Base-by-base conservation (phyloP, 192 early-diverging fungal species). In the Phlyctochytrium bullatum region DNA sequence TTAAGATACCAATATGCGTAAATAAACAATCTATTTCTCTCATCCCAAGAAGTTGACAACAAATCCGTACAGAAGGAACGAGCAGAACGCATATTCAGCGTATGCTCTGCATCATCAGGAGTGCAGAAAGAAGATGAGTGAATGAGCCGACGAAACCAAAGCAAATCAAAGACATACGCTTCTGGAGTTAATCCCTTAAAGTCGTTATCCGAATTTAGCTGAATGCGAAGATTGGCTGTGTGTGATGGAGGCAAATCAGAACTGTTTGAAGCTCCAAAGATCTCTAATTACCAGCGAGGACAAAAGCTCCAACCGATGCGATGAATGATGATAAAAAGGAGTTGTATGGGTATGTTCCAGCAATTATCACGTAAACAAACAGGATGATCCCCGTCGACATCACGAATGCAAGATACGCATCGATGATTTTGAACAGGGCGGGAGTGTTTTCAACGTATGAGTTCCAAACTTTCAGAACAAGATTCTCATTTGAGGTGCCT, bases 301-400 rank as follows among this genome's bases (percentile, higher is more conserved):
- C 91, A 80, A 99, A 99, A 59, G 85, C 82, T 25, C 93, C 96
- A 27, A 97, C 93, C 6, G 90, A 90, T 10, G 90, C 89, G 60
- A 90, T 91, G 79, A 99, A 99, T 30, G 94, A 93, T 12, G 95
- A 89, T 71, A 99, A 74, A 76, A 99, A 98, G 31, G 95, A 91
- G 79, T 98, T 98, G 83, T 96, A 98, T 24, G 97, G 97, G 74
- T 88, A 97, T n/a, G 89, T 93, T 53, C 96, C 95, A 16, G 83
- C 93, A 25, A 95, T 61, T 0, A 88, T 59, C 62, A 91, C 88
- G 70, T 99, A 97, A 16, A 88, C 70, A 67, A 99, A 95, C 79
- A 97, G 97, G 29, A 91, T 71, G 52, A 95, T 75, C 32, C 96
- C 97, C n/a, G 91, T 89, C n/a, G 86, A 61, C 66, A 97, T 86